Evolutionary conservation across 2,329 filamentous ascomycete genomes (phyloP).

Genomic region (Coniella vitis): DNA sequence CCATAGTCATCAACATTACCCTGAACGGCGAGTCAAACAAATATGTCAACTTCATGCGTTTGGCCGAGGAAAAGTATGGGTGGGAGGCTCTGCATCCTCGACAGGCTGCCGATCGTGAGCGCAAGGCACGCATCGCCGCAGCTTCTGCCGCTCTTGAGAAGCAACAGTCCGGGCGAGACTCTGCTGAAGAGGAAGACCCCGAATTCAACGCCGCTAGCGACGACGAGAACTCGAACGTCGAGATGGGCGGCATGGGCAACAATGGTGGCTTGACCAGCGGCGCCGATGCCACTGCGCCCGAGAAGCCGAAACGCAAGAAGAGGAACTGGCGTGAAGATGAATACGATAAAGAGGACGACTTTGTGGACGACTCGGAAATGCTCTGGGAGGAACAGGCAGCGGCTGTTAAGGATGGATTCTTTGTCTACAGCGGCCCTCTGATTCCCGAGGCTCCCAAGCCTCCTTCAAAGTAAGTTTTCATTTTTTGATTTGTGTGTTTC

Average conservation of each 20-base stretch:
- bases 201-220: conserved; percentile 58
- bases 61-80: conserved; percentile 90
- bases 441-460: conserved; percentile 80
- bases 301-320: conserved; percentile 67
- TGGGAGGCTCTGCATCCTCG: conserved; percentile 91
- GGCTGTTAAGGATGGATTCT: conserved; percentile 92
- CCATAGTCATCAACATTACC: conserved; percentile 77
- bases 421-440: conserved; percentile 91
- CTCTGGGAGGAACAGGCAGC: conserved; percentile 94
- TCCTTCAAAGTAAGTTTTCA: conserved; percentile 40
- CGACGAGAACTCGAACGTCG: conserved; percentile 52
- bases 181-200: conserved; percentile 24
- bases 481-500: no score
- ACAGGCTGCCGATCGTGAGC: conserved; percentile 79
- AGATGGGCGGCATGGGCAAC: conserved; percentile 66
- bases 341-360: conserved; percentile 76
- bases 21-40: conserved; percentile 79
- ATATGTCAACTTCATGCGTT: conserved; percentile 88
- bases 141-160: conserved; percentile 81
- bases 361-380: conserved; percentile 89
- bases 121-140: conserved; percentile 80
- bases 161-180: conserved; percentile 54
- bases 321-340: conserved; percentile 75
- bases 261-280: conserved; percentile 47
- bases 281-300: conserved; percentile 54